Conservation (phyloP, 352 stramenopile species). For the Globisporangium middletonii region DNA sequence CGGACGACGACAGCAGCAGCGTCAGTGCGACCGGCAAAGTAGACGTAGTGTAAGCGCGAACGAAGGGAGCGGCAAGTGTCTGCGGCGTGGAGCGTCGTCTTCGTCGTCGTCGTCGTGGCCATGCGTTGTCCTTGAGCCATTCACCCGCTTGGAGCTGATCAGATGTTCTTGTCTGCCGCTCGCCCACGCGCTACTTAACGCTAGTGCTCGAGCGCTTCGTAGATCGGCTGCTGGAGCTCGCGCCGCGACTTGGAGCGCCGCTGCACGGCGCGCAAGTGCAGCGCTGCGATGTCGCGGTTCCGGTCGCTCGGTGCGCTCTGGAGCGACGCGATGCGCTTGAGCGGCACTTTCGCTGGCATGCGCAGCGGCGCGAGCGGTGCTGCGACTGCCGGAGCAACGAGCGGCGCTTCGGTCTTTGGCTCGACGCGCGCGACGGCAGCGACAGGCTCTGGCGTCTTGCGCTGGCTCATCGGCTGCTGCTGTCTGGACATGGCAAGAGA, state of each 20-base stretch:
- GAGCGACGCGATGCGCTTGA: neutral
- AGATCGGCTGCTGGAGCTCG: slow-evolving; percentile 17
- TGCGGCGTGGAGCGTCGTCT: neutral
- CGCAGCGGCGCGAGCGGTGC: slow-evolving; percentile 7
- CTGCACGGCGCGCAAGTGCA: slow-evolving; percentile 54
- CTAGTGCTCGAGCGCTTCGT: slow-evolving; percentile 20
- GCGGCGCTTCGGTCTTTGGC: neutral
- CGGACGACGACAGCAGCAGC: slow-evolving; percentile 12
- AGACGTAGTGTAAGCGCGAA: slow-evolving; percentile 22
- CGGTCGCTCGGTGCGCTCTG: slow-evolving; percentile 31
- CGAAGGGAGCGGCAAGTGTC: too few relatives aligned
- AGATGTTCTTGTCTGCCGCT: neutral
- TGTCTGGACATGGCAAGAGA: too few relatives aligned
- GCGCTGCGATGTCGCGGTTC: slow-evolving; percentile 56
- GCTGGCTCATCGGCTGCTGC: too few relatives aligned
- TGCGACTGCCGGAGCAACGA: neutral
- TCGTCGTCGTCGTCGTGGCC: too few relatives aligned
- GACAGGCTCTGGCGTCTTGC: neutral
- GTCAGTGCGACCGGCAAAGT: slow-evolving; percentile 11
- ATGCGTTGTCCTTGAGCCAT: too few relatives aligned
- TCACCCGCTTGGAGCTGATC: neutral
- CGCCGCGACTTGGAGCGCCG: slow-evolving; percentile 38
- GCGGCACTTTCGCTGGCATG: slow-evolving; percentile 8
- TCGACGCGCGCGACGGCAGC: neutral
- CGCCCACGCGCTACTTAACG: neutral